phyloP scores from a whole-genome alignment of 2,329 filamentous ascomycete species.

The Aspergillus fumigatiaffinis region DNA sequence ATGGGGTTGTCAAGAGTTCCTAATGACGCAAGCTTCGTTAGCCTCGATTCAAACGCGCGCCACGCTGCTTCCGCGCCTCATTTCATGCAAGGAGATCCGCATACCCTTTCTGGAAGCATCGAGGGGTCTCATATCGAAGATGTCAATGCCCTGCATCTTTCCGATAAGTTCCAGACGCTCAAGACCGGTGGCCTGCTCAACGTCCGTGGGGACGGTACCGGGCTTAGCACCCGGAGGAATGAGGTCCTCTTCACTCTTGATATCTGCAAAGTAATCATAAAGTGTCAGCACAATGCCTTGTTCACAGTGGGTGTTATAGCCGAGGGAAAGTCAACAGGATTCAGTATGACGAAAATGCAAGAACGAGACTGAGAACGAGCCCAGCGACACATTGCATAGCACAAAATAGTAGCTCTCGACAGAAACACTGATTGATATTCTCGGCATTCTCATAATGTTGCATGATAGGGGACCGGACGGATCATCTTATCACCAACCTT shows the following conservation, averaged over 20 bases:
- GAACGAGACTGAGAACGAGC: neutral
- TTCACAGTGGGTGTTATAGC: slow-evolving; percentile 2
- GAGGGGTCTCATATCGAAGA: slow-evolving; percentile 97
- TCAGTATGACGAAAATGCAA: neutral
- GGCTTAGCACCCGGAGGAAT: slow-evolving; percentile 73
- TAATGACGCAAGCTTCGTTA: slow-evolving; percentile 31
- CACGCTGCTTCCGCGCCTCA: neutral
- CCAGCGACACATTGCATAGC: neutral
- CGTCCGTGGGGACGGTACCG: slow-evolving; percentile 85
- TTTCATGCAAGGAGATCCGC: slow-evolving; percentile 17
- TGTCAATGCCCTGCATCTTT: slow-evolving; percentile 97
- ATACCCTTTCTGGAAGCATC: slow-evolving; percentile 83
- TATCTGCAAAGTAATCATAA: slow-evolving; percentile 56
- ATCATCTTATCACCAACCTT: slow-evolving; percentile 34
- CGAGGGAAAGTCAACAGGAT: neutral
- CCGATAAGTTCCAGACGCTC: slow-evolving; percentile 98
- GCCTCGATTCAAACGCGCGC: neutral
- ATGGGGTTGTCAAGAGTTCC: slow-evolving; percentile 90
- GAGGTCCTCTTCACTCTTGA: slow-evolving; percentile 79
- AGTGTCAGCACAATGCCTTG: slow-evolving; percentile 11
- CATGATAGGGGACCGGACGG: neutral
- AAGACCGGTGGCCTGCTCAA: slow-evolving; percentile 94
- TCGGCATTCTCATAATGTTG: neutral
- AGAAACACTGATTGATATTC: neutral
- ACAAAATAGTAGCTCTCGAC: neutral